Evolutionary conservation across 805 yeast genomes (phyloP), one percentile per base, ranked within the genome.

Genomic region (Saturnispora diversa): DNA sequence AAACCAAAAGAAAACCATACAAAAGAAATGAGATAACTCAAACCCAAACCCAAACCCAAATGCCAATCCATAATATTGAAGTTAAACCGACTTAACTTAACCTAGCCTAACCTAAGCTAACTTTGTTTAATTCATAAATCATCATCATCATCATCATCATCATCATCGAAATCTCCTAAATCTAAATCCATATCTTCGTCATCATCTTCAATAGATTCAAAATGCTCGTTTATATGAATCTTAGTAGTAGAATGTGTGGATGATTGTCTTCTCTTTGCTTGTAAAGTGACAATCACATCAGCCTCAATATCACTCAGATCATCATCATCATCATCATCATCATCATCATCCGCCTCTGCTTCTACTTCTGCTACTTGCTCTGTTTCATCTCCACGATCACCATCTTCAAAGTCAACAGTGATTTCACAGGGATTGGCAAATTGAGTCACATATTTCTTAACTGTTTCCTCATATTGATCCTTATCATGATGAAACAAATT

Each of bases 401-500:
- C 10, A 45, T 39, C 7, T 58, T n/a, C 22, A 16, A 56, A 56
- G 5, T 48, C 47, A 8, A 44, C 49, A n/a, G 50, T 36, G 39
- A 60, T 50, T 58, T 51, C 46, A 53, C 44, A 47, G 64, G 63
- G 50, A 42, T 58, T 64, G 1, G 92, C 92, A 60, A 79, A 86
- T 54, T 72, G 74, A 53, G 68, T 68, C 20, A 88, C 94, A 53
- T 85, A 84, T 28, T 72, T 74, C 54, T 70, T 76, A 5, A 92
- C 94, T 49, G 74, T 78, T 38, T 68, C 75, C 37, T 73, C 75
- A 56, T 90, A 90, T 38, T 70, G 63, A 20, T 68, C 64, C 45
- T 76, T 79, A 52, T 86, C 85, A 42, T 78, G 72, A 46, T 80
- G 68, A 66, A 84, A 77, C 41, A 90, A 62, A 12, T 81, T 76